Percentiles rank a stretch among this genome's conserved stretches.
These are phyloP conservation scores for Trifolium subterraneum DNA, from an alignment of 306 rosid genomes.

Conservation along the genomic window DNA sequence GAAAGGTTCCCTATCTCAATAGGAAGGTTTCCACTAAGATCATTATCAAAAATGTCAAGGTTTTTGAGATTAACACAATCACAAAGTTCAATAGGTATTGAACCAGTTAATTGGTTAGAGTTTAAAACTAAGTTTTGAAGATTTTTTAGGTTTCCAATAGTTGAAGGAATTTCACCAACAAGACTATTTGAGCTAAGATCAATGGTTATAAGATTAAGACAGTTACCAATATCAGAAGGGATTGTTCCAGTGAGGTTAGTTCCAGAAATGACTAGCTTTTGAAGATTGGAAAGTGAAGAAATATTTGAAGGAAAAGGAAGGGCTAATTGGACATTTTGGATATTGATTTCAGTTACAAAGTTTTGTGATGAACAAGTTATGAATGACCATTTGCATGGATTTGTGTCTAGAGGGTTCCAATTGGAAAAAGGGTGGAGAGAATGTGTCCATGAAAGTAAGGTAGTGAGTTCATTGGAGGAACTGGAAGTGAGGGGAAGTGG, in stretches of 20 bases:
- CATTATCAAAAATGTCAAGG: constrained; percentile 68
- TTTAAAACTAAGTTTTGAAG: constrained; percentile 69
- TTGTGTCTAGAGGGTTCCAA: constrained; percentile 65
- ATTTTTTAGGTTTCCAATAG: constrained; percentile 64
- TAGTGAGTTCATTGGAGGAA: constrained; percentile 50
- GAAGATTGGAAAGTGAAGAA: constrained; percentile 64
- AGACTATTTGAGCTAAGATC: constrained; percentile 78
- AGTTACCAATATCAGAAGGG: constrained; percentile 62
- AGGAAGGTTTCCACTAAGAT: constrained; percentile 62
- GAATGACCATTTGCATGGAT: constrained; percentile 75
- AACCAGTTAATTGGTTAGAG: constrained; percentile 78
- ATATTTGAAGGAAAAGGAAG: constrained; percentile 72
- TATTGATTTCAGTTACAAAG: constrained; percentile 64
- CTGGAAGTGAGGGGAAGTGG: constrained; percentile 42
- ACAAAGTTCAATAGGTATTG: constrained; percentile 65
- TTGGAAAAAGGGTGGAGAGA: constrained; percentile 48
- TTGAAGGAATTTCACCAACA: constrained; percentile 63
- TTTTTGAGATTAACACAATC: constrained; percentile 61
- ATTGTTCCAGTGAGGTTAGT: constrained; percentile 72
- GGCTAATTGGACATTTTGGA: constrained; percentile 59
- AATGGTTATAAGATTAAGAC: constrained; percentile 53
- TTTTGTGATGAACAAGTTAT: constrained; percentile 67
- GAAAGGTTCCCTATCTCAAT: constrained; percentile 58
- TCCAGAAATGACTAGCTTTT: constrained; percentile 64
- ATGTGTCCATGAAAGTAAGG: constrained; percentile 72